Conservation (phyloP, 2,329 filamentous ascomycete genomes). For the Diaporthe longicolla region DNA sequence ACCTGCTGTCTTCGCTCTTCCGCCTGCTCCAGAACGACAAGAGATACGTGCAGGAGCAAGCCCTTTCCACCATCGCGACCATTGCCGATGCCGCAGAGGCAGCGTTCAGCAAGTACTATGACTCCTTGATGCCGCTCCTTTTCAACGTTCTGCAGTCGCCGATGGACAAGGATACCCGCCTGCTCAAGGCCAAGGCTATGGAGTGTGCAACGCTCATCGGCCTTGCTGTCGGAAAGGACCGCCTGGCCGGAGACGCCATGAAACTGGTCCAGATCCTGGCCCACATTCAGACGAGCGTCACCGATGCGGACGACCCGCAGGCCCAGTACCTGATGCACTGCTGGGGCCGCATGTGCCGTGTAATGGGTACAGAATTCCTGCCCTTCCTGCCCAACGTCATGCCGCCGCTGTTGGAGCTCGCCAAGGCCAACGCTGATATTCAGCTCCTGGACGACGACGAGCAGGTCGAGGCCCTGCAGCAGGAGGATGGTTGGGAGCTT, state of each 20-base stretch:
- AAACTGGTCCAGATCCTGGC: slow-evolving; percentile 89
- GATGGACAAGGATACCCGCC: slow-evolving; percentile 91
- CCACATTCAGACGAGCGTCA: slow-evolving; percentile 87
- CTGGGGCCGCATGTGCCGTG: slow-evolving; percentile 98
- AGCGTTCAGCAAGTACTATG: slow-evolving; percentile 95
- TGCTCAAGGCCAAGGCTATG: slow-evolving; percentile 97
- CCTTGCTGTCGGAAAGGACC: slow-evolving; percentile 92
- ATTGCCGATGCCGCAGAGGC: slow-evolving; percentile 98
- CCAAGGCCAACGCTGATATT: slow-evolving; percentile 96
- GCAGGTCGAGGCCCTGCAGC: slow-evolving; percentile 90
- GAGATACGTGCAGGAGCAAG: slow-evolving; percentile 97
- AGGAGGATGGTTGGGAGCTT: slow-evolving; percentile 97
- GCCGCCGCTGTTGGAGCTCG: slow-evolving; percentile 91
- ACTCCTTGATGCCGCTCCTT: slow-evolving; percentile 93
- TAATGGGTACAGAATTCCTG: slow-evolving; percentile 90
- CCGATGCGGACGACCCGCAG: slow-evolving; percentile 94
- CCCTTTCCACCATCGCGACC: slow-evolving; percentile 96
- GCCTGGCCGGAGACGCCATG: slow-evolving; percentile 89
- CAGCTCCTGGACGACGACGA: slow-evolving; percentile 96
- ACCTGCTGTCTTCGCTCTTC: slow-evolving; percentile 87
- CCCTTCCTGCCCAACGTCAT: slow-evolving; percentile 95
- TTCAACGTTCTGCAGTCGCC: slow-evolving; percentile 91
- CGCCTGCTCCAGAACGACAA: slow-evolving; percentile 91
- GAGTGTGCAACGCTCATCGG: slow-evolving; percentile 98
- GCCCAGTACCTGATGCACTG: slow-evolving; percentile 98